Conservation (phyloP, 345 rosid species). For the Boechera stricta region DNA sequence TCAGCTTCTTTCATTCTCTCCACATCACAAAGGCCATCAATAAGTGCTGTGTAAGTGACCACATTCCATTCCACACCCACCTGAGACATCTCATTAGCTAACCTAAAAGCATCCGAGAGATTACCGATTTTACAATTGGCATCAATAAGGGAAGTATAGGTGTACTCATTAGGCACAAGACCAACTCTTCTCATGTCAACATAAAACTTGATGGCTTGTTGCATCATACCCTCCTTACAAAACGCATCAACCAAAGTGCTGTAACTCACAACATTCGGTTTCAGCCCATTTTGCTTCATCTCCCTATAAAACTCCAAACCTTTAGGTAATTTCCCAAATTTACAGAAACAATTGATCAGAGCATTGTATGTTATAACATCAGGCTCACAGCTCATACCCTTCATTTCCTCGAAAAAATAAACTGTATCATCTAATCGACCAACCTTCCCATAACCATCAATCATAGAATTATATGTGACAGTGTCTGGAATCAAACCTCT, state of each 20-base stretch:
- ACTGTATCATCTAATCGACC: slow-evolving; percentile 59
- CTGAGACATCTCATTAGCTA: slow-evolving; percentile 65
- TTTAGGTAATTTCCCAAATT: slow-evolving; percentile 47
- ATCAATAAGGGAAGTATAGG: slow-evolving; percentile 73
- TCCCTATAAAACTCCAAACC: slow-evolving; percentile 61
- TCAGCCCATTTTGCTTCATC: slow-evolving; percentile 59
- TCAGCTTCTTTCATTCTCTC: slow-evolving; percentile 65
- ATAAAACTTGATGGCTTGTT: slow-evolving; percentile 61
- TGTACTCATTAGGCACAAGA: slow-evolving; percentile 68
- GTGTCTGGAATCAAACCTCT: slow-evolving; percentile 61
- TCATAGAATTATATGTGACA: slow-evolving; percentile 73
- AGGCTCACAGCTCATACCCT: slow-evolving; percentile 53
- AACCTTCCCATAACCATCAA: slow-evolving; percentile 71
- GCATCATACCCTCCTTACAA: slow-evolving; percentile 78
- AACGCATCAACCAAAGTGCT: slow-evolving; percentile 74
- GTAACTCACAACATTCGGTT: slow-evolving; percentile 67
- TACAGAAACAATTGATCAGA: slow-evolving; percentile 70
- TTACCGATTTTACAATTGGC: slow-evolving; percentile 65
- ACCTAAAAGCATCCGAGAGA: slow-evolving; percentile 59
- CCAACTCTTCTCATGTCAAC: slow-evolving; percentile 70
- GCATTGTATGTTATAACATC: slow-evolving; percentile 68
- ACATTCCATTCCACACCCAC: slow-evolving; percentile 55
- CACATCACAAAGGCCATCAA: slow-evolving; percentile 64
- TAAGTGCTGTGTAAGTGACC: slow-evolving; percentile 63
- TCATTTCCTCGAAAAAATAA: slow-evolving; percentile 62